Conservation (phyloP, 495 filamentous ascomycete species). For the Diplogelasinospora grovesii region DNA sequence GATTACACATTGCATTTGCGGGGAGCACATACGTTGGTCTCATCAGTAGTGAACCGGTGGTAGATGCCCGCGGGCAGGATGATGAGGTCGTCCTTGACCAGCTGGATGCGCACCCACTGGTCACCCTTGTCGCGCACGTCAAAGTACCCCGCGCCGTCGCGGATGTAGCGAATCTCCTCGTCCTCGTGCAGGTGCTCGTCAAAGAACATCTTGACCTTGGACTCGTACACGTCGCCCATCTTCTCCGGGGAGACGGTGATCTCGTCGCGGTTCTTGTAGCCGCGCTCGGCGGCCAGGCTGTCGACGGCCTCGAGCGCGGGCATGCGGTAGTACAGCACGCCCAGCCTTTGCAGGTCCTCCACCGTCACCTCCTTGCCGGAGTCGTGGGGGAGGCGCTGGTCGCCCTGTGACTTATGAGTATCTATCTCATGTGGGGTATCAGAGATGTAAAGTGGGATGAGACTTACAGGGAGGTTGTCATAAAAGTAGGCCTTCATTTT, state of each 20-base stretch:
- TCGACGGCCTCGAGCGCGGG: conserved; percentile 60
- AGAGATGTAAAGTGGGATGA: conserved; percentile 12
- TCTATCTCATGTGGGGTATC: too few relatives aligned
- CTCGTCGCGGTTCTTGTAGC: conserved; percentile 93
- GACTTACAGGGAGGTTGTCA: conserved; percentile 67
- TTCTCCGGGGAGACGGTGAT: conserved; percentile 79
- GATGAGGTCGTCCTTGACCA: conserved; percentile 68
- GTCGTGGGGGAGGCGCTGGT: conserved; percentile 87
- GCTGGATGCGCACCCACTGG: conserved; percentile 75
- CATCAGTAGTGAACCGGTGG: conserved; percentile 93
- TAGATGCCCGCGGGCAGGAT: conserved; percentile 96
- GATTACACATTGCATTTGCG: neutral
- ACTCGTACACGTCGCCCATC: conserved; percentile 83
- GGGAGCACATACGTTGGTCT: conserved; percentile 64
- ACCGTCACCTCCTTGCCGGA: conserved; percentile 58
- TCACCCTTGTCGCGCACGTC: conserved; percentile 72
- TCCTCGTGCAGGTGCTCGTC: conserved; percentile 95
- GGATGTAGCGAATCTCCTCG: conserved; percentile 97
- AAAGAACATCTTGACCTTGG: conserved; percentile 90
- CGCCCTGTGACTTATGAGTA: conserved; percentile 50
- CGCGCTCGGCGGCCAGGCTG: conserved; percentile 61
- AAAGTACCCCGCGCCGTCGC: conserved; percentile 86
- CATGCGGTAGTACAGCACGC: conserved; percentile 70
- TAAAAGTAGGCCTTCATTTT: conserved; percentile 80
- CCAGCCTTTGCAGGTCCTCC: conserved; percentile 62